A percentile compares a stretch with the other conserved stretches of the same genome.
Conservation (phyloP, 257 asterid genomes). For the Ballota nigra region DNA sequence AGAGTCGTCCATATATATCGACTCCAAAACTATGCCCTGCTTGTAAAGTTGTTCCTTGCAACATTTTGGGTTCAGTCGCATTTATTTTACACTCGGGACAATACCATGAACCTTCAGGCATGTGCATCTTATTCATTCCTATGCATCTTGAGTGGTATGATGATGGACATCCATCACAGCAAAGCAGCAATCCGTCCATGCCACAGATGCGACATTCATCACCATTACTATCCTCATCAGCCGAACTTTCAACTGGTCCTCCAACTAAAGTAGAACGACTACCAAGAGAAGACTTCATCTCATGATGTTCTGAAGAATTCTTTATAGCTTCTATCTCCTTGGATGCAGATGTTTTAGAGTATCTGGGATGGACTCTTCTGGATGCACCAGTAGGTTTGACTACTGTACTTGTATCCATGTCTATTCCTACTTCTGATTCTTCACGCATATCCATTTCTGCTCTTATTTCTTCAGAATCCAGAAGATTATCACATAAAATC, state of each 20-base stretch:
- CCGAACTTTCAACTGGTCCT: constrained; percentile 35
- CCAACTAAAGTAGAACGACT: constrained; percentile 33
- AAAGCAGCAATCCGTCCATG: constrained; percentile 82
- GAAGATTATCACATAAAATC: constrained; percentile 71
- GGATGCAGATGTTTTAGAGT: constrained; percentile 55
- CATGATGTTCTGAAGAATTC: constrained; percentile 39
- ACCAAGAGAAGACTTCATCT: constrained; percentile 28
- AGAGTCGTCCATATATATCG: constrained; percentile 66
- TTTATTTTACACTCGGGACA: constrained; percentile 82
- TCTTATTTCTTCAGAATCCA: constrained; percentile 79
- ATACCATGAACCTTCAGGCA: constrained; percentile 87
- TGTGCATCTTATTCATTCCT: constrained; percentile 68
- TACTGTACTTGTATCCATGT: constrained; percentile 49
- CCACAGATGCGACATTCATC: constrained; percentile 92
- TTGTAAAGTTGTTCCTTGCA: constrained; percentile 50
- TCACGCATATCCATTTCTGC: constrained; percentile 75
- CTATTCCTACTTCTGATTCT: constrained; percentile 75
- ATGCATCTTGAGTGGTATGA: constrained; percentile 85
- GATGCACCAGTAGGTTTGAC: constrained; percentile 47
- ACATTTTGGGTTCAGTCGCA: constrained; percentile 51
- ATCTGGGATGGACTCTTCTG: constrained; percentile 71
- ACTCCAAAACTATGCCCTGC: constrained; percentile 71
- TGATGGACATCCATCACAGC: constrained; percentile 92
- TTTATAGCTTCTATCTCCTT: constrained; percentile 48
- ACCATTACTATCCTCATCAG: constrained; percentile 70